Conservation (phyloP, 495 filamentous ascomycete species). For the Lophiotrema nucula region DNA sequence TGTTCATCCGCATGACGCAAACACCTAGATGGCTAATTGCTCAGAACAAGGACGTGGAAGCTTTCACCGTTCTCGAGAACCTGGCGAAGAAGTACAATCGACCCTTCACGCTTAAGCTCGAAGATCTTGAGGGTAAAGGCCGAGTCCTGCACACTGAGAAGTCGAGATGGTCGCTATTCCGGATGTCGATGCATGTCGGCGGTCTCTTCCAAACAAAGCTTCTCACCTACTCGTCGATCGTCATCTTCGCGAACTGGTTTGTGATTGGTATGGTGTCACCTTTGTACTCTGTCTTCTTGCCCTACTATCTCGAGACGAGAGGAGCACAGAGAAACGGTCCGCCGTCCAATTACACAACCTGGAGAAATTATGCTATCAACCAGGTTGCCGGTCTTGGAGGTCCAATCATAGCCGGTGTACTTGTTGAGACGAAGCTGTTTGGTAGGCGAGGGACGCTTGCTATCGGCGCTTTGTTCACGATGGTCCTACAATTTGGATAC, state of each 20-base stretch:
- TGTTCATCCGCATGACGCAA: conserved; percentile 38
- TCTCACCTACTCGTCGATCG: conserved; percentile 37
- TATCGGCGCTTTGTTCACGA: conserved; percentile 45
- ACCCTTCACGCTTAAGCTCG: conserved; percentile 31
- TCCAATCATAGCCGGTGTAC: conserved; percentile 44
- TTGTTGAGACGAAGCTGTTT: conserved; percentile 41
- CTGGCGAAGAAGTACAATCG: conserved; percentile 21
- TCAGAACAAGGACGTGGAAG: conserved; percentile 40
- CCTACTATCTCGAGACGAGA: conserved; percentile 28
- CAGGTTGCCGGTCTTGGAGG: conserved; percentile 44
- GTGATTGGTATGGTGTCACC: conserved; percentile 44
- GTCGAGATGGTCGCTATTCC: conserved; percentile 38
- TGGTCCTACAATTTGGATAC: conserved; percentile 49
- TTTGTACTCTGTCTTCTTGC: conserved; percentile 40
- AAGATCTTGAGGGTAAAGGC: conserved; percentile 38
- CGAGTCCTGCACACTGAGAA: conserved; percentile 38
- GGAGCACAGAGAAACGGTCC: no score
- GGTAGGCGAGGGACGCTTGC: conserved; percentile 45
- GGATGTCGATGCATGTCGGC: conserved; percentile 37
- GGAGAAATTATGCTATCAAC: conserved; percentile 50
- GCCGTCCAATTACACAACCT: conserved; percentile 43
- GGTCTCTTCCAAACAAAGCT: conserved; percentile 35
- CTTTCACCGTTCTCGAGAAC: conserved; percentile 26
- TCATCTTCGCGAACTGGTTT: conserved; percentile 45
- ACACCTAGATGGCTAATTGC: conserved; percentile 39